Evolutionary conservation across 352 stramenopile genomes (phyloP).

Genomic region (Pythium guiyangense): DNA sequence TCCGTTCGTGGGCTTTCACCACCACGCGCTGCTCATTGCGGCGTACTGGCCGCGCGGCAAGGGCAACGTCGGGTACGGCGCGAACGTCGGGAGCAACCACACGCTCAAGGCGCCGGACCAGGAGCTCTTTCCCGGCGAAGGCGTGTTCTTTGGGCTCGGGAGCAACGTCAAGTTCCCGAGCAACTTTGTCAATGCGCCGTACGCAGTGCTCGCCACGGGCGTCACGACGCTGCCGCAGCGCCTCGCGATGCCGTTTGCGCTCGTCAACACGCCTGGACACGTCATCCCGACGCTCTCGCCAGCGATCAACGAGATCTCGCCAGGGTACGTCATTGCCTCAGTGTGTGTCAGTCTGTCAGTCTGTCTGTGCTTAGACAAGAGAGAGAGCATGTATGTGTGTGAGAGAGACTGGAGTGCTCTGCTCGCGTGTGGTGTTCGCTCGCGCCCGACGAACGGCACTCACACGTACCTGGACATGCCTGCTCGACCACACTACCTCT

Average conservation of each 20-base stretch:
- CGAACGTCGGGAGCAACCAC: slow-evolving; percentile 97
- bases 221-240: slow-evolving; percentile 88
- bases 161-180: slow-evolving; percentile 94
- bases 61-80: slow-evolving; percentile 92
- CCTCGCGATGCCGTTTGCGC: slow-evolving; percentile 72
- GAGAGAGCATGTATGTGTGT: no score
- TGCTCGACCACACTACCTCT: not conserved
- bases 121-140: slow-evolving; percentile 92
- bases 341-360: slow-evolving; percentile 2
- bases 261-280: slow-evolving; percentile 76
- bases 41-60: slow-evolving; percentile 90
- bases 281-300: slow-evolving; percentile 74
- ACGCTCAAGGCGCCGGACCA: slow-evolving; percentile 89
- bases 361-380: slow-evolving; percentile 19
- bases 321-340: slow-evolving; percentile 24
- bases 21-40: slow-evolving; percentile 91
- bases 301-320: slow-evolving; percentile 81
- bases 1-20: slow-evolving; percentile 94
- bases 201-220: slow-evolving; percentile 94
- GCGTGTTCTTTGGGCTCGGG: slow-evolving; percentile 94
- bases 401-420: no score
- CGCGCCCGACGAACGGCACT: not conserved
- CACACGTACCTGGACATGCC: not conserved
- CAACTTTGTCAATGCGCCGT: slow-evolving; percentile 89
- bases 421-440: no score